Conservation (phyloP, 164 flowering plant genomes). For the Vitis cinerea region DNA sequence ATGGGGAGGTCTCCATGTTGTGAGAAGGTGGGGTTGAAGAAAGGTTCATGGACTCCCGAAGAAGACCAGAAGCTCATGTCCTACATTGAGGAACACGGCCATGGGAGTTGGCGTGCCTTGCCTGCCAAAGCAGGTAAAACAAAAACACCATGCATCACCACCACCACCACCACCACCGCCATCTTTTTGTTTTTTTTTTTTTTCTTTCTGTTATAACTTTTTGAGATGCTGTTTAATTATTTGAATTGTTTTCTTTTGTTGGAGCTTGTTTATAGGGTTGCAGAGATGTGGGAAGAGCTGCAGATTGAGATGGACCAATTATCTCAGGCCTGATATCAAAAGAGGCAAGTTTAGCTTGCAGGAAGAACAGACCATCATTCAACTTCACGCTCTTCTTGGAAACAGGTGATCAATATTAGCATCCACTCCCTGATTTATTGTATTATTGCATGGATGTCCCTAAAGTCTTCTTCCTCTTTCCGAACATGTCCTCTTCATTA, state of each 20-base stretch:
- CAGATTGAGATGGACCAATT: conserved; percentile 30
- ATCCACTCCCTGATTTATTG: too few species aligned
- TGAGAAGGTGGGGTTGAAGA: conserved; percentile 21
- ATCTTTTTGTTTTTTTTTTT: background rate
- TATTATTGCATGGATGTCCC: too few species aligned
- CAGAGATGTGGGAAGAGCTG: conserved; percentile 27
- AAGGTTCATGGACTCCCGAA: conserved; percentile 30
- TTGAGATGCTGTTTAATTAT: too few species aligned
- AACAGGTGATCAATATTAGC: conserved; percentile 17
- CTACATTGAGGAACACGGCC: conserved; percentile 27
- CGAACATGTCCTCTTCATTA: too few species aligned
- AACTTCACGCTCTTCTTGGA: conserved; percentile 38
- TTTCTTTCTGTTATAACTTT: too few species aligned
- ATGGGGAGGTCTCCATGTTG: conserved; percentile 24
- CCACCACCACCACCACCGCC: background rate
- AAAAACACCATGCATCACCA: background rate
- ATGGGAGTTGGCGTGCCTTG: conserved; percentile 33
- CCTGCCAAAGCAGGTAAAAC: conserved; percentile 27
- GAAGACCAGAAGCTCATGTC: conserved; percentile 30
- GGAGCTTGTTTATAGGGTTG: conserved; percentile 11
- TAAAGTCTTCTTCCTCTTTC: too few species aligned
- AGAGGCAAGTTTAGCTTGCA: conserved; percentile 31
- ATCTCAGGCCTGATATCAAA: conserved; percentile 36
- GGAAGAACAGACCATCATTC: conserved; percentile 40
- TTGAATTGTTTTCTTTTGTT: too few species aligned